phyloP scores from a whole-genome alignment of 176 grass and related monocot genomes.

The Hyparrhenia diplandra region DNA sequence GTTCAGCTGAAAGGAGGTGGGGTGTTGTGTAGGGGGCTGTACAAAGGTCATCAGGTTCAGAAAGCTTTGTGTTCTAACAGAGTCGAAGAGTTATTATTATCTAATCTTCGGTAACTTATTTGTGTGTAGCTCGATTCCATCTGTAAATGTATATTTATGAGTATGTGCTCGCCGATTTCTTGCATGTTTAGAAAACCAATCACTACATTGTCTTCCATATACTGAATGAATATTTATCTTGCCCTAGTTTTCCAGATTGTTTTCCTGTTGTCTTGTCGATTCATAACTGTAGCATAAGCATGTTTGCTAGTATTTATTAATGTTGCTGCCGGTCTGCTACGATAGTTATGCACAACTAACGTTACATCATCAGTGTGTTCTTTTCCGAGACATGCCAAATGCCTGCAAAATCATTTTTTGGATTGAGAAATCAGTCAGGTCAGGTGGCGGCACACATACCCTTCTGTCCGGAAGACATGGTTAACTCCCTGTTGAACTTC shows the following conservation, averaged over 20 bases:
- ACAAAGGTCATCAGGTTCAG: slow-evolving; percentile 29
- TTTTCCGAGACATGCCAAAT: not conserved
- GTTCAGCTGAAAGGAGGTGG: slow-evolving; percentile 3
- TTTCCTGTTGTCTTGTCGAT: not conserved
- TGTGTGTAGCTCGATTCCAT: slow-evolving; percentile 6
- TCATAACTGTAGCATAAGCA: not conserved
- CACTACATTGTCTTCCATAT: not conserved
- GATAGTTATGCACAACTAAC: not conserved
- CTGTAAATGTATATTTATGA: slow-evolving; percentile 10
- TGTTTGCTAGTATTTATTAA: not conserved
- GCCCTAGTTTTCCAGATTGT: not conserved
- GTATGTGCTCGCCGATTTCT: not conserved
- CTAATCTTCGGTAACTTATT: slow-evolving; percentile 30
- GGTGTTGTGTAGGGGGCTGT: slow-evolving; percentile 29
- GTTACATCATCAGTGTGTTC: not conserved
- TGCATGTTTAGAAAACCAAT: not conserved
- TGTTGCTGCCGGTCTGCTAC: not conserved
- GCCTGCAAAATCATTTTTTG: slow-evolving; percentile 2
- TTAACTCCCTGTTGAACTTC: not conserved
- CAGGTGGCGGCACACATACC: not conserved
- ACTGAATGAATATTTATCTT: not conserved
- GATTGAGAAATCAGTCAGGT: not conserved
- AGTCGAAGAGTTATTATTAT: slow-evolving; percentile 11
- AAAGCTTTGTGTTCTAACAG: slow-evolving; percentile 30
- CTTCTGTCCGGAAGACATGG: not conserved